Conservation (phyloP, 805 yeast species). For the Candida vartiovaarae region DNA sequence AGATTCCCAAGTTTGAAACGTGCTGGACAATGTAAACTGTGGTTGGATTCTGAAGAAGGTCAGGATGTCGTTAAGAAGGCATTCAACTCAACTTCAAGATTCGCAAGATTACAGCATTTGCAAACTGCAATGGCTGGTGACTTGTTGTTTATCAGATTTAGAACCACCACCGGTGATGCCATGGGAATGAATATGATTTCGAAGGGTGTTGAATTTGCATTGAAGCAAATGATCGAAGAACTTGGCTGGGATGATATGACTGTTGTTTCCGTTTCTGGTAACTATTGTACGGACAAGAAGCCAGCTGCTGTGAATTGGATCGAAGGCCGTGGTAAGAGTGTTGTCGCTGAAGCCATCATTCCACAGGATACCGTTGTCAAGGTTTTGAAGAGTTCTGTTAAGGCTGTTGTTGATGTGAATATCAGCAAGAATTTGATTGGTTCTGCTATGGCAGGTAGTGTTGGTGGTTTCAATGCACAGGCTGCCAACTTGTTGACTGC, state of each 20-base stretch:
- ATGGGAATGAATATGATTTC: slow-evolving; percentile 99
- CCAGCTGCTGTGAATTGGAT: slow-evolving; percentile 99
- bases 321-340: slow-evolving; percentile 97
- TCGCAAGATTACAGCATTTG: slow-evolving; percentile 87
- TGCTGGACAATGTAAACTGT: slow-evolving; percentile 90
- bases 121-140: slow-evolving; percentile 95
- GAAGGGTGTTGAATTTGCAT: slow-evolving; percentile 89
- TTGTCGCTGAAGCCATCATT: slow-evolving; percentile 91
- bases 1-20: slow-evolving; percentile 73
- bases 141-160: slow-evolving; percentile 79
- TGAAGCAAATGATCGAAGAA: slow-evolving; percentile 77
- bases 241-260: slow-evolving; percentile 94
- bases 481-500: slow-evolving; percentile 97
- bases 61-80: slow-evolving; percentile 75
- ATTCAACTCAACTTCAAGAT: slow-evolving; percentile 93
- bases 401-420: slow-evolving; percentile 85
- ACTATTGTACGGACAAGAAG: slow-evolving; percentile 95
- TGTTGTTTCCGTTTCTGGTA: slow-evolving; percentile 89
- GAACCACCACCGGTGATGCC: slow-evolving; percentile 99
- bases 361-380: slow-evolving; percentile 75
- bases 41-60: slow-evolving; percentile 96
- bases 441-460: slow-evolving; percentile 96
- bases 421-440: slow-evolving; percentile 88
- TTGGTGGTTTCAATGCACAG: slow-evolving; percentile 98
- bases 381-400: slow-evolving; percentile 88